A percentile compares a stretch with the other conserved stretches of the same genome.
Evolutionary conservation across 352 stramenopile species (phyloP).

Genomic region (Halophytophthora polymorphica): DNA sequence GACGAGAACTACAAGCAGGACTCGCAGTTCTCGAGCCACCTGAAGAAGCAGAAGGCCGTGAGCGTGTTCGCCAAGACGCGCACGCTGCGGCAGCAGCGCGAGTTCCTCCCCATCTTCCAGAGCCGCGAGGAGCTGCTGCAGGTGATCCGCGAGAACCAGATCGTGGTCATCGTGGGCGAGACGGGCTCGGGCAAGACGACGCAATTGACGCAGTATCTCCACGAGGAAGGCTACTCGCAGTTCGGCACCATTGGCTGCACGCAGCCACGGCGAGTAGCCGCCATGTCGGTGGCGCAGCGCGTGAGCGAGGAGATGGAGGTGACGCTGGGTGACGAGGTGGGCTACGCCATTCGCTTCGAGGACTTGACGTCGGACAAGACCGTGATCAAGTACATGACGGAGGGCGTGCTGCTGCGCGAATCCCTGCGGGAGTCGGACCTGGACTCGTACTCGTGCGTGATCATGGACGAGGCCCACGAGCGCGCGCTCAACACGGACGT

Average conservation of each 20-base stretch:
- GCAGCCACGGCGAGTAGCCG: slow-evolving; percentile 97
- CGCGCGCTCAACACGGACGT: slow-evolving; percentile 94
- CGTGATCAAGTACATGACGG: slow-evolving; percentile 97
- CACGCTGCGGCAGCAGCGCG: slow-evolving; percentile 94
- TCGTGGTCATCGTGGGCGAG: slow-evolving; percentile 98
- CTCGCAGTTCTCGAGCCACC: slow-evolving; percentile 92
- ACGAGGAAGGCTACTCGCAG: slow-evolving; percentile 88
- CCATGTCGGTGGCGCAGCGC: slow-evolving; percentile 98
- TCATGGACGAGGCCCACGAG: slow-evolving; percentile 96
- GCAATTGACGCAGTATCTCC: slow-evolving; percentile 95
- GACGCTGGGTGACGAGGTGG: slow-evolving; percentile 88
- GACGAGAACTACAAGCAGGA: slow-evolving; percentile 94
- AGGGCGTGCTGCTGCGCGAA: slow-evolving; percentile 91
- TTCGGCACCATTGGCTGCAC: slow-evolving; percentile 95
- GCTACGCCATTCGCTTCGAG: slow-evolving; percentile 94
- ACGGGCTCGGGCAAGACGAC: slow-evolving; percentile 98
- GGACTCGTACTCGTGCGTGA: slow-evolving; percentile 86
- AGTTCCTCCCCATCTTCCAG: slow-evolving; percentile 96
- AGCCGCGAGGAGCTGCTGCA: slow-evolving; percentile 95
- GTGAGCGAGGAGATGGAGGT: slow-evolving; percentile 98
- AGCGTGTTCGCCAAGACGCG: slow-evolving; percentile 97
- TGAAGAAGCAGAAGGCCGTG: slow-evolving; percentile 89
- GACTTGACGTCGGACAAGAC: slow-evolving; percentile 94
- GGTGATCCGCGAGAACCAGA: slow-evolving; percentile 97
- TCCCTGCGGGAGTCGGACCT: slow-evolving; percentile 88